Base-by-base conservation (phyloP, 2,329 filamentous ascomycete genomes). In the Alternaria conjuncta region DNA sequence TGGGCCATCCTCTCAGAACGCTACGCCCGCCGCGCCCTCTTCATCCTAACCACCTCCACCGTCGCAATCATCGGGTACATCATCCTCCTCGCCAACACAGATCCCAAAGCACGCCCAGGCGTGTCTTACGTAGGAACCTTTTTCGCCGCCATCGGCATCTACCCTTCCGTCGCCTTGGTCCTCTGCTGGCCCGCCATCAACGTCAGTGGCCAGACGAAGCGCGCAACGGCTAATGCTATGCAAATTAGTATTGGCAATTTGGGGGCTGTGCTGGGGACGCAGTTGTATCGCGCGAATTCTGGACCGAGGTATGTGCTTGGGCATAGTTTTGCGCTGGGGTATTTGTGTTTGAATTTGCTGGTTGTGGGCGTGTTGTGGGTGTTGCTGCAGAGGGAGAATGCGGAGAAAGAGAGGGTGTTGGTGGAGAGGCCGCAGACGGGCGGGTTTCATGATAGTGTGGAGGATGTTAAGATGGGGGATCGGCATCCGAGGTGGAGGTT, bases 181-280 rank as follows among this genome's bases (percentile, higher is more conserved):
- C 72, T 86, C 15, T 81, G 79, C 3, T 87, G 85, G 85, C 80
- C 86, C 2, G 76, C 81, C 10, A 86, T 86, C 75, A 87, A 87
- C 62, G 73, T 87, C 1, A 82, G 83, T 0, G 86, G 85, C 1
- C 82, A 84, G 60, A 86, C 84, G 66, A 87, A 87, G 72, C 82
- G 83, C 46, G 81, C 85, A 5, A 82, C 84, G 28, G 81, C 82
- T 2, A 82, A 84, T 12, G 82, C 81, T 1, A 81, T 85, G 66
- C 84, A 86, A 70, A 82, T 86, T 36, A 81, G 78, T 0, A 76
- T 86, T 23, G 85, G 85, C 0, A 86, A 86, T 36, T 60, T 84
- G 77, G 79, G 78, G 6, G 78, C 72, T n/a, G 79, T 80, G 4
- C 44, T 80, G 8, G 79, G 79, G 5, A 80, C 78, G 15, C 79